Base-by-base conservation (phyloP, 2,329 filamentous ascomycete species). In the Cadophora sp. region DNA sequence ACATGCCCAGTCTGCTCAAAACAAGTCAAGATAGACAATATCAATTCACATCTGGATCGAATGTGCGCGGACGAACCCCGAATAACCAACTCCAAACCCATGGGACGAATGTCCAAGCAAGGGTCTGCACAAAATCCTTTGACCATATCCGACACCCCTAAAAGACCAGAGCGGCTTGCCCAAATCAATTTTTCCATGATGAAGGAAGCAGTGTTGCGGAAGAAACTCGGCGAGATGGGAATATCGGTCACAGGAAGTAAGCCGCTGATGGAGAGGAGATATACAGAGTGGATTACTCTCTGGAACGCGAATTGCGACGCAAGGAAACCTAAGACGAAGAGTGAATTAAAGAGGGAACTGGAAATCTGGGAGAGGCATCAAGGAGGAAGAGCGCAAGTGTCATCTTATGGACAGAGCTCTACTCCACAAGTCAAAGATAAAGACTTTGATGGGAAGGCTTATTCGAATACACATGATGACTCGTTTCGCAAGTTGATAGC, bases 221-320 rank as follows among this genome's bases (percentile, higher is more conserved):
- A 92, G 76, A 98, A 97, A 79, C 81, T 99, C 50, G 78, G 83
- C 20, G 93, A 97, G 2, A 83, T 96, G 1, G 93, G 94, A 0
- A 89, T 98, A 65, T 90, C 93, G 0, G 85, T 84, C 11, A 83
- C 81, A 67, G 96, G 96, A 0, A 79, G 84, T 0, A 90, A 90
- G 55, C 81, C 84, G 55, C 83, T 94, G 1, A 82, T 98, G 63
- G 91, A 95, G 76, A 87, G 85, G 71, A 87, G 96, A 20, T 94
- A 98, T 75, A 92, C 87, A 27, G 96, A 99, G 79, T 99, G 94
- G 94, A 85, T 96, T 61, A 97, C 96, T 45, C 81, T 99, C 20
- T 97, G 93, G 91, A 99, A 99, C 78, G 92, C 96, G 13, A 99
- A 99, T 77, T 97, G 94, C 79, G 96, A 99, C 78, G 91, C 94